A percentile compares a stretch with the other conserved stretches of the same genome.
Conservation (phyloP, 805 yeast species). For the Brettanomyces custersianus region DNA sequence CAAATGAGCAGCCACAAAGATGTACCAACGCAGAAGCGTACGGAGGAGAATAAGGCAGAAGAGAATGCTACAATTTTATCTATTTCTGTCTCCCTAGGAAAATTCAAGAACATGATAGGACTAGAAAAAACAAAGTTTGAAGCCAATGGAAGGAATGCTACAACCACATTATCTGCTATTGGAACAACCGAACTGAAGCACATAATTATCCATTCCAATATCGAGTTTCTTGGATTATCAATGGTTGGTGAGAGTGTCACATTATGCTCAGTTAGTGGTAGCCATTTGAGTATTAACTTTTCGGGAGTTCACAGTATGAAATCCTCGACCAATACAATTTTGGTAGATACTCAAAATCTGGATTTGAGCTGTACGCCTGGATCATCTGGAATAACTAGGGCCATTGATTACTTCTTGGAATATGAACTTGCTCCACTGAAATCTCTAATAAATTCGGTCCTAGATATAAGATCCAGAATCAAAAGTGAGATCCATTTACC, state of each 20-base stretch:
- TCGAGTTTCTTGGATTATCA: too few relatives aligned
- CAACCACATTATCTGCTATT: slow-evolving; percentile 12
- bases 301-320: too few relatives aligned
- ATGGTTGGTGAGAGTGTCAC: too few relatives aligned
- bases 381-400: slow-evolving; percentile 11
- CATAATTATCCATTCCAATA: too few relatives aligned
- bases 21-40: too few relatives aligned
- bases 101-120: slow-evolving; percentile 13
- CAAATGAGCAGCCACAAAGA: too few relatives aligned
- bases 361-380: slow-evolving; percentile 14
- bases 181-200: slow-evolving; percentile 7
- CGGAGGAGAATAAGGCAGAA: slow-evolving; percentile 2
- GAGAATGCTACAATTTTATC: background rate
- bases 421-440: slow-evolving; percentile 17
- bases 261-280: too few relatives aligned
- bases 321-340: too few relatives aligned
- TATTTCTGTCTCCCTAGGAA: slow-evolving; percentile 9
- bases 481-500: background rate
- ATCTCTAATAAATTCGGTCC: slow-evolving; percentile 6
- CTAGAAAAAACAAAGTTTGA: slow-evolving; percentile 14
- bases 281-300: too few relatives aligned
- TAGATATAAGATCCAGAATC: slow-evolving; percentile 1
- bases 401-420: slow-evolving; percentile 14
- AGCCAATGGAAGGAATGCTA: slow-evolving; percentile 13
- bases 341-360: too few relatives aligned